Percentiles rank a stretch among this genome's conserved stretches.
phyloP scores from a whole-genome alignment of 2,329 filamentous ascomycete species.

The Cladosporium velox region DNA sequence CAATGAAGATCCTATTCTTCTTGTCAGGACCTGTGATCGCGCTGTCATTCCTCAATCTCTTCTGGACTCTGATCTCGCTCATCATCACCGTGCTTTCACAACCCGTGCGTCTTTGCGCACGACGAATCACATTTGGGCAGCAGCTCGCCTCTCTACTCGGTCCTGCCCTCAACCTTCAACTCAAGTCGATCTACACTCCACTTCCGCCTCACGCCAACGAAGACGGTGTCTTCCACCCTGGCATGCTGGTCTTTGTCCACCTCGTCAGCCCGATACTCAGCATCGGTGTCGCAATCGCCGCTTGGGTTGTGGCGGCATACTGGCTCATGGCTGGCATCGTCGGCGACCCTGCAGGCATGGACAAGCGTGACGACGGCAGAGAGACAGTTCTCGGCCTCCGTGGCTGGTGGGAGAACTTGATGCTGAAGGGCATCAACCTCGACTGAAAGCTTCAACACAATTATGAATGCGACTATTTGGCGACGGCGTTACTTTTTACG shows the following conservation, averaged over 20 bases:
- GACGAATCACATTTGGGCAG: constrained; percentile 48
- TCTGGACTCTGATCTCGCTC: constrained; percentile 57
- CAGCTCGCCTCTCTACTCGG: constrained; percentile 56
- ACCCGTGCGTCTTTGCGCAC: constrained; percentile 57
- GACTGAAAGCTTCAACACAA: constrained; percentile 23
- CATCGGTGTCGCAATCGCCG: constrained; percentile 56
- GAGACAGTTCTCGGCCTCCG: constrained; percentile 60
- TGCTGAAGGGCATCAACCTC: constrained; percentile 39
- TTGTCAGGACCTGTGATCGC: constrained; percentile 57
- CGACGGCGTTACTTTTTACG: constrained; percentile 15
- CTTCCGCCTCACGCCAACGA: constrained; percentile 35
- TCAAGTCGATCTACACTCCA: constrained; percentile 50
- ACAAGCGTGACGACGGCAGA: constrained; percentile 61
- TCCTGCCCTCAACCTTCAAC: constrained; percentile 55
- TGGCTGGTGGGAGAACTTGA: constrained; percentile 63
- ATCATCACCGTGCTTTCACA: constrained; percentile 54
- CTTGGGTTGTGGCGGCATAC: constrained; percentile 62
- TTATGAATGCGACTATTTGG: constrained; percentile 13
- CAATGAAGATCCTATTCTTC: constrained; percentile 52
- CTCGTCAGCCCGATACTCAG: constrained; percentile 59
- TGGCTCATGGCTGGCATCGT: constrained; percentile 64
- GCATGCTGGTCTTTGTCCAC: constrained; percentile 55
- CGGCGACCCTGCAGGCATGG: constrained; percentile 61
- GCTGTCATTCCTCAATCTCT: constrained; percentile 54
- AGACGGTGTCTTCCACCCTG: constrained; percentile 42